Evolutionary conservation across 179 eudicot genomes (phyloP), one percentile per base, ranked within the genome.

Genomic region (Amaranthus tricolor): DNA sequence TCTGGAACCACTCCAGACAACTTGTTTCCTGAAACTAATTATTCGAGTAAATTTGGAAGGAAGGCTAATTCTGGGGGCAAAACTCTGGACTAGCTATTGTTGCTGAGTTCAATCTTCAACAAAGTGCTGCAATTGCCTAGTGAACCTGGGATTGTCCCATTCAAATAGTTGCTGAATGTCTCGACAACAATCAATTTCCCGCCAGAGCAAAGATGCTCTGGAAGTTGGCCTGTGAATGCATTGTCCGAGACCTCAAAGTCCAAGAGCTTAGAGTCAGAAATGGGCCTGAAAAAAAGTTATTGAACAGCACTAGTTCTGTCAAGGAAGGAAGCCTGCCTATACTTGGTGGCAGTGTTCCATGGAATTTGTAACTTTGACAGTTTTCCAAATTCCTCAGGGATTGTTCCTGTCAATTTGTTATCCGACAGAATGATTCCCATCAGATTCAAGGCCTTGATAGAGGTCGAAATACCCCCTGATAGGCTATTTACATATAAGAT

Each of bases 141-240:
- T 6, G 92, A 90, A 60, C 75, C 64, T 1, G 98, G 97, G 20
- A 94, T 77, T 45, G 79, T 78, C 8, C 97, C 98, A 8, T 82
- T 74, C 6, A 94, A 73, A 24, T 70, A 72, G 80, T 94, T 94
- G 6, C 76, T 76, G 74, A 78, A 91, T 14, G 89, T 96, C 0
- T 80, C 86, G 6, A 89, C 81, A 14, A 86, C 90, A 2, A 57
- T 6, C 63, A 92, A 54, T 14, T 61, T 67, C 59, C 82, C 71
- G 0, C 80, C 62, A 1, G 79, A 71, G 68, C 98, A 94, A 45
- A 94, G 71, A 72, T 83, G 82, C 44, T 85, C 81, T 6, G 97
- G 97, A 73, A 94, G 74, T 16, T 21, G 74, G 40, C 97, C 97
- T 0, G 86, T 84, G 80, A 94, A 84, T n/a, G 75, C 73, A 48